Percentiles rank a stretch among this genome's conserved stretches.
Evolutionary conservation across 2,329 filamentous ascomycete species (phyloP).

Genomic region (Aspergillus versicolor): DNA sequence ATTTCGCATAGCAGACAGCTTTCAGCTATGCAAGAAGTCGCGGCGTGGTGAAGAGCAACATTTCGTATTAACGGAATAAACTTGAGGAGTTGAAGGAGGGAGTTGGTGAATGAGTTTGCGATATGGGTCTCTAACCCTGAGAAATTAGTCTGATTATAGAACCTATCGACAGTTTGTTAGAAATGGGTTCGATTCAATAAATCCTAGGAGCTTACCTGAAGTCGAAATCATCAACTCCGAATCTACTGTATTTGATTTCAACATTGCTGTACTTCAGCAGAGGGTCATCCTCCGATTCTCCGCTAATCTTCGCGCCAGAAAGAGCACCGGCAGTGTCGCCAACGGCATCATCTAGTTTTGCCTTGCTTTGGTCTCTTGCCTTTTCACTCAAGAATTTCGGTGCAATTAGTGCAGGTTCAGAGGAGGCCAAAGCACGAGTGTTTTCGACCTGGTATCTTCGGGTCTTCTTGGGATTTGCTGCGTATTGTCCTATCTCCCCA

Average conservation of each 20-base stretch:
- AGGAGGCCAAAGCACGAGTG: conserved; percentile 63
- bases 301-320: conserved; percentile 67
- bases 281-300: conserved; percentile 74
- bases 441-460: conserved; percentile 82
- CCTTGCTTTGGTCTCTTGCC: conserved; percentile 61
- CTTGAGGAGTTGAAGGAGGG: conserved; percentile 84
- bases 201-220: conserved; percentile 77
- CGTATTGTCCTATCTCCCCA: conserved; percentile 74
- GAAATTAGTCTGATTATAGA: conserved; percentile 89
- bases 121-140: conserved; percentile 96
- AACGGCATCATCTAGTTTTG: conserved; percentile 37
- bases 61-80: conserved; percentile 90
- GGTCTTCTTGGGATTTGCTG: conserved; percentile 70
- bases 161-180: conserved; percentile 52
- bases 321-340: conserved; percentile 64
- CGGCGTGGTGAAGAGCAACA: conserved; percentile 81
- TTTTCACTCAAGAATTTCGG: conserved; percentile 97
- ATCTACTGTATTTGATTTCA: conserved; percentile 98
- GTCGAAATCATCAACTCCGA: conserved; percentile 98
- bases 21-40: conserved; percentile 78
- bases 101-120: conserved; percentile 92
- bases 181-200: conserved; percentile 1
- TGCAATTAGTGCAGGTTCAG: conserved; percentile 63
- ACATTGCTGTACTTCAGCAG: conserved; percentile 88
- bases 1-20: conserved; percentile 89